Percentiles rank a stretch among this genome's conserved stretches.
Evolutionary conservation across 441 rosid genomes (phyloP).

Genomic region (Arabidopsis hybrid): DNA sequence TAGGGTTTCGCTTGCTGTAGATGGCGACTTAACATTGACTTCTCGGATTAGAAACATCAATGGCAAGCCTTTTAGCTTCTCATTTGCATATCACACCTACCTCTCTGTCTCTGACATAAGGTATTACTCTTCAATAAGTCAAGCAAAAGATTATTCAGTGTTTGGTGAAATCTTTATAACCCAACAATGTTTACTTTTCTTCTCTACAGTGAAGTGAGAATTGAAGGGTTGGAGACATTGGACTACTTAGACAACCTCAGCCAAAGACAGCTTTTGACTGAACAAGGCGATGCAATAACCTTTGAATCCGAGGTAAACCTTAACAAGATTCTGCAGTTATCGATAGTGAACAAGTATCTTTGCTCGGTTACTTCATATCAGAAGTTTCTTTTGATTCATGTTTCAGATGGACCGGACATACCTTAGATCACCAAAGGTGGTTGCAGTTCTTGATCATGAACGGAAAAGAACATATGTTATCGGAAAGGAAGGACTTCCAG

Average conservation of each 20-base stretch:
- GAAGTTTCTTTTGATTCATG: constrained; percentile 1
- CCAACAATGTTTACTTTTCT: background rate
- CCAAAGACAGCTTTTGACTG: constrained; percentile 58
- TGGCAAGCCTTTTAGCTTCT: constrained; percentile 66
- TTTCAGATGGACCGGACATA: constrained; percentile 84
- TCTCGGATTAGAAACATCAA: constrained; percentile 67
- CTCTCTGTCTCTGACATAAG: constrained; percentile 73
- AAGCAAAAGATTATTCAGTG: constrained; percentile 10
- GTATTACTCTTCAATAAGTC: constrained; percentile 36
- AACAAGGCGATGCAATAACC: constrained; percentile 65
- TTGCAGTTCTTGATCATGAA: constrained; percentile 86
- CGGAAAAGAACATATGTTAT: constrained; percentile 71
- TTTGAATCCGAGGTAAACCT: constrained; percentile 61
- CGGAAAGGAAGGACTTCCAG: constrained; percentile 85
- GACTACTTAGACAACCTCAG: constrained; percentile 65
- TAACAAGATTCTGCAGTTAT: background rate
- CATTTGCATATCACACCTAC: constrained; percentile 67
- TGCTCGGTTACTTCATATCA: background rate
- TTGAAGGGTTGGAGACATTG: constrained; percentile 66
- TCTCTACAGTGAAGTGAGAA: constrained; percentile 57
- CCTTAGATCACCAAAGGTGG: constrained; percentile 60
- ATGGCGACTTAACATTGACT: constrained; percentile 59
- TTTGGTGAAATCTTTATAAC: background rate
- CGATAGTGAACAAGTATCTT: background rate
- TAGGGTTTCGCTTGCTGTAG: constrained; percentile 54